phyloP scores from a whole-genome alignment of 768 basidiomycete genomes.

The Clavulina sp. region DNA sequence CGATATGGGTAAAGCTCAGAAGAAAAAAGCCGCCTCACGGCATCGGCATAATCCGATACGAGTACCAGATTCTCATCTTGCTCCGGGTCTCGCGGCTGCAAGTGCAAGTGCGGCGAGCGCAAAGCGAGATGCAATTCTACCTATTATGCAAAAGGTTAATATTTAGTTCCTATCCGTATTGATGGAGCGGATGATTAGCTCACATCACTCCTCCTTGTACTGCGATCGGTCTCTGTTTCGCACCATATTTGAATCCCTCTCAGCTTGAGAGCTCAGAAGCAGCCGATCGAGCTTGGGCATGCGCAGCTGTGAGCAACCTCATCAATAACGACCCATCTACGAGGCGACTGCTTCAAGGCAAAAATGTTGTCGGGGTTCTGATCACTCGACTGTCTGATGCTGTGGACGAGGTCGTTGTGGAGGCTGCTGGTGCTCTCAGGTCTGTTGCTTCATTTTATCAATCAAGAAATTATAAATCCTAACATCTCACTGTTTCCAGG shows the following conservation, averaged over 20 bases:
- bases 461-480: neutral
- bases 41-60: slow-evolving; percentile 86
- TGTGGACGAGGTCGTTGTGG: slow-evolving; percentile 80
- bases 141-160: slow-evolving; percentile 76
- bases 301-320: slow-evolving; percentile 86
- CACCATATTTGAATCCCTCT: slow-evolving; percentile 6
- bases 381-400: slow-evolving; percentile 77
- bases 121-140: slow-evolving; percentile 64
- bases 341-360: slow-evolving; percentile 71
- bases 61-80: slow-evolving; percentile 83
- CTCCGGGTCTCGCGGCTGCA: slow-evolving; percentile 61
- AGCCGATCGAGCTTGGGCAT: slow-evolving; percentile 84
- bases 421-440: slow-evolving; percentile 80
- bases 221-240: slow-evolving; percentile 2
- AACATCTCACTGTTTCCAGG: slow-evolving; percentile 23
- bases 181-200: neutral
- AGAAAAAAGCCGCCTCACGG: slow-evolving; percentile 60
- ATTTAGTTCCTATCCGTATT: neutral
- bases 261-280: slow-evolving; percentile 65
- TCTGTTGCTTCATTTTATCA: slow-evolving; percentile 23
- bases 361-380: slow-evolving; percentile 73
- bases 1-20: slow-evolving; percentile 84
- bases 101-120: slow-evolving; percentile 39
- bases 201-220: neutral
- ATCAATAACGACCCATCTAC: slow-evolving; percentile 94